A percentile compares a stretch with the other conserved stretches of the same genome.
These are phyloP conservation scores for Paramecium bursaria DNA, from an alignment of 73 alveolate species.

Conservation along the genomic window DNA sequence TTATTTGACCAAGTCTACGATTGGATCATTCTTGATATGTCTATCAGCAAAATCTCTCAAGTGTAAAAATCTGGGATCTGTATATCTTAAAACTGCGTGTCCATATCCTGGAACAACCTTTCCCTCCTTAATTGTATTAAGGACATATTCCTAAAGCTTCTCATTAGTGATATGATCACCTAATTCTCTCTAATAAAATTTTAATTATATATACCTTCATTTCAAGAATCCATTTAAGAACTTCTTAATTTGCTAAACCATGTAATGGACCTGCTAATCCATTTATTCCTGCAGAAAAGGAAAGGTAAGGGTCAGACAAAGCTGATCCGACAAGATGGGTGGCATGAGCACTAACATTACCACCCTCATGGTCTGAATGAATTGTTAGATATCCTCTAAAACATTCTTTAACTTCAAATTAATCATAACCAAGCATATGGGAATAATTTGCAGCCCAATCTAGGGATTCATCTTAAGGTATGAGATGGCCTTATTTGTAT, in stretches of 20 bases:
- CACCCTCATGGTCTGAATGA: conserved; percentile 92
- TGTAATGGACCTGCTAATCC: conserved; percentile 98
- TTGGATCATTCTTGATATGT: conserved; percentile 71
- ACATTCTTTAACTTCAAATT: conserved; percentile 77
- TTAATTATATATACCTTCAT: conserved; percentile 36
- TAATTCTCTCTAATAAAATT: conserved; percentile 59
- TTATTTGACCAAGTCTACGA: conserved; percentile 75
- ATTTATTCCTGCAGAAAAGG: conserved; percentile 88
- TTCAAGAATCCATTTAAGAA: conserved; percentile 83
- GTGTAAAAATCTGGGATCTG: conserved; percentile 84
- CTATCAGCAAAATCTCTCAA: conserved; percentile 79
- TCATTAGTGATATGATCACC: conserved; percentile 82
- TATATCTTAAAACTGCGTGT: conserved; percentile 87
- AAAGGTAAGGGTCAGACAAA: conserved; percentile 91
- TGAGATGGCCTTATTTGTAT: conserved; percentile 63
- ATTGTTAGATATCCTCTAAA: conserved; percentile 83
- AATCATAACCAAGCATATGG: conserved; percentile 81
- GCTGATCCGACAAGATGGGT: conserved; percentile 92
- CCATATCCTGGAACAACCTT: conserved; percentile 91
- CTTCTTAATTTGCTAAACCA: conserved; percentile 95
- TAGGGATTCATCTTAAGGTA: conserved; percentile 40
- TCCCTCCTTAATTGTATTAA: conserved; percentile 74
- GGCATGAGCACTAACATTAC: conserved; percentile 92
- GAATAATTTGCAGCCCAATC: conserved; percentile 83
- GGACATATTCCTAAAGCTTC: conserved; percentile 76